Percentiles rank a stretch among this genome's conserved stretches.
Conservation (phyloP, 2,329 filamentous ascomycete species). For the Trichoderma semiorbis region DNA sequence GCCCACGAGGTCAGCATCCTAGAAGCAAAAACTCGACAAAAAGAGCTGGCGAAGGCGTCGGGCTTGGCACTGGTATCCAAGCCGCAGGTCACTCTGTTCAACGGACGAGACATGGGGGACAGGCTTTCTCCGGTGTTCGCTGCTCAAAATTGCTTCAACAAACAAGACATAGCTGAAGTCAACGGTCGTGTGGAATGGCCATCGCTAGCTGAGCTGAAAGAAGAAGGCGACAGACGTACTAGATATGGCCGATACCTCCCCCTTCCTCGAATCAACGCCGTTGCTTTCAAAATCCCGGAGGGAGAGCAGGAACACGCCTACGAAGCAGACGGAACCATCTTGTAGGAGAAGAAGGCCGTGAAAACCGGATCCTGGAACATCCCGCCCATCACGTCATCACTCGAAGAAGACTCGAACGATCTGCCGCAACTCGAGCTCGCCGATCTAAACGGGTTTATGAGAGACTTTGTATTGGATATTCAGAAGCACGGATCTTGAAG, state of each 20-base stretch:
- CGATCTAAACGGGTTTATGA: slow-evolving; percentile 9
- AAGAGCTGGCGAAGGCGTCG: slow-evolving; percentile 6
- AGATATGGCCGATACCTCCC: slow-evolving; percentile 31
- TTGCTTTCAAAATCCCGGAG: slow-evolving; percentile 16
- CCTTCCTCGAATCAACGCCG: slow-evolving; percentile 29
- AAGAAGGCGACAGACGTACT: slow-evolving; percentile 32
- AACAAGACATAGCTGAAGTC: slow-evolving; percentile 18
- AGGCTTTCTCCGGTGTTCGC: slow-evolving; percentile 34
- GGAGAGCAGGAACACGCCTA: slow-evolving; percentile 17
- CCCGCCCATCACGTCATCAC: slow-evolving; percentile 19
- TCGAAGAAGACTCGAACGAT: not conserved
- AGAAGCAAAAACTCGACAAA: slow-evolving; percentile 23
- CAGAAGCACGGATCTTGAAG: slow-evolving; percentile 13
- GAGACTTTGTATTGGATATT: slow-evolving; percentile 14
- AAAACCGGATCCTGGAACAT: slow-evolving; percentile 25
- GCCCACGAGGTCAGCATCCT: slow-evolving; percentile 25
- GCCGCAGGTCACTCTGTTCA: slow-evolving; percentile 24
- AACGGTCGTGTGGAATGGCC: slow-evolving; percentile 32
- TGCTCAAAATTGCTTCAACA: slow-evolving; percentile 33
- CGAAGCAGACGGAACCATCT: slow-evolving; percentile 26
- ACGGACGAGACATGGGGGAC: slow-evolving; percentile 29
- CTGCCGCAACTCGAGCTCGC: not conserved
- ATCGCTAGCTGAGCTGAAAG: slow-evolving; percentile 35
- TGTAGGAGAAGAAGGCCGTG: slow-evolving; percentile 28
- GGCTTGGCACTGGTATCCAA: slow-evolving; percentile 3